A percentile compares a stretch with the other conserved stretches of the same genome.
These are phyloP conservation scores for Asclepias syriaca DNA, from an alignment of 257 asterid genomes.

Conservation along the genomic window DNA sequence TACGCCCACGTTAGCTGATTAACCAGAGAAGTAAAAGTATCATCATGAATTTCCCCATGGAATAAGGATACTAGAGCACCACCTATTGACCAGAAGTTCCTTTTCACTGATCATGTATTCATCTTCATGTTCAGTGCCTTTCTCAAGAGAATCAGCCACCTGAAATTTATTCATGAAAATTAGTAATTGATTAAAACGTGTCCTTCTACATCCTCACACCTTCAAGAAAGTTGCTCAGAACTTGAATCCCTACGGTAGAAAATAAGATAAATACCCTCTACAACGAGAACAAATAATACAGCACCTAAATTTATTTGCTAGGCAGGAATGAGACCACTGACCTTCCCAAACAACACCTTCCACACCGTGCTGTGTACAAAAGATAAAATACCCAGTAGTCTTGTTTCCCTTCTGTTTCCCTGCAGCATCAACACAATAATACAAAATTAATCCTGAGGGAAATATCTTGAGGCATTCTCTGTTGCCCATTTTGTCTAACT, in stretches of 20 bases:
- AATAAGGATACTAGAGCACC: neutral
- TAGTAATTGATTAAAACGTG: neutral
- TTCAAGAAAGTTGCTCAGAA: neutral
- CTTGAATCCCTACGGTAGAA: neutral
- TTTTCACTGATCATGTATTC: slow-evolving; percentile 98
- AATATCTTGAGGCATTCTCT: neutral
- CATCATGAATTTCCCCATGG: slow-evolving; percentile 1
- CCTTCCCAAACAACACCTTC: slow-evolving; percentile 77
- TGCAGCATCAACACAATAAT: slow-evolving; percentile 21
- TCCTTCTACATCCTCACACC: neutral
- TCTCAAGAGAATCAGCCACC: slow-evolving; percentile 97
- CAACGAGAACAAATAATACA: neutral
- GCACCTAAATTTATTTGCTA: neutral
- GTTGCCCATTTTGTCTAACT: neutral
- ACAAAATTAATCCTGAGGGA: neutral
- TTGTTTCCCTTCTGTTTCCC: slow-evolving; percentile 91
- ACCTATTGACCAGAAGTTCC: slow-evolving; percentile 95
- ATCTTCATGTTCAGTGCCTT: slow-evolving; percentile 97
- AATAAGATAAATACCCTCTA: neutral
- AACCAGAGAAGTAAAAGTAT: slow-evolving; percentile 6
- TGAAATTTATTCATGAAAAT: slow-evolving; percentile 17
- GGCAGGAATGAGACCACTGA: neutral
- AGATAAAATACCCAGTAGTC: slow-evolving; percentile 75
- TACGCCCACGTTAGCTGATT: slow-evolving; percentile 17
- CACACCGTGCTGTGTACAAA: slow-evolving; percentile 92